A percentile compares a stretch with the other conserved stretches of the same genome.
Evolutionary conservation across 2,329 filamentous ascomycete species (phyloP).

Genomic region (Karstenula rhodostoma): DNA sequence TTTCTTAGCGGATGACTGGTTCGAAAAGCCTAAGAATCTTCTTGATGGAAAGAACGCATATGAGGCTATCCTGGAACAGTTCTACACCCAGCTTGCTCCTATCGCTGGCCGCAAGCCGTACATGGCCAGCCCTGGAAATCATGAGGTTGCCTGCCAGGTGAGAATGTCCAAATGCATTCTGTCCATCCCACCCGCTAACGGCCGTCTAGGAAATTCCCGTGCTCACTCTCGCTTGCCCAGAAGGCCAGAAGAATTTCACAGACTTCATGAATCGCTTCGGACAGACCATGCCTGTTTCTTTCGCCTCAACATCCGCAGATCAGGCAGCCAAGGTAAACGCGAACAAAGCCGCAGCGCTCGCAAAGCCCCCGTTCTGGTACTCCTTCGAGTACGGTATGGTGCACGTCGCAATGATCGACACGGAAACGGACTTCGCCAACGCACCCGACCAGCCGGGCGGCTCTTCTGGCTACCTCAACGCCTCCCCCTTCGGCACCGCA

Average conservation of each 20-base stretch:
- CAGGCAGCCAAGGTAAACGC: conserved; percentile 54
- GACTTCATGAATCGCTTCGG: conserved; percentile 64
- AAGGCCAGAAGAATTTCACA: conserved; percentile 65
- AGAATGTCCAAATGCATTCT: neutral
- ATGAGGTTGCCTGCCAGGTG: conserved; percentile 52
- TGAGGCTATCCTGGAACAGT: conserved; percentile 64
- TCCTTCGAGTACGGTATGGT: conserved; percentile 67
- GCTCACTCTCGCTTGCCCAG: conserved; percentile 53
- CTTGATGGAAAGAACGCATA: conserved; percentile 61
- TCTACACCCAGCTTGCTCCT: conserved; percentile 64
- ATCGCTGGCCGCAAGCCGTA: conserved; percentile 64
- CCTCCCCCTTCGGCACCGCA: conserved; percentile 59
- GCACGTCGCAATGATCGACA: conserved; percentile 64
- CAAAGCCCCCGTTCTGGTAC: conserved; percentile 66
- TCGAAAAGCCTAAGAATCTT: conserved; percentile 55
- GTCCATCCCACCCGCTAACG: neutral
- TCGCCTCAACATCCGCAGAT: conserved; percentile 58
- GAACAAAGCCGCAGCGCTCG: conserved; percentile 56
- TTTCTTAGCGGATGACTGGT: conserved; percentile 33
- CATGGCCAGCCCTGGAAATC: conserved; percentile 66
- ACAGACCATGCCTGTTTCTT: conserved; percentile 57
- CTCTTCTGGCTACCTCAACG: conserved; percentile 50
- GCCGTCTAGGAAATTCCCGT: conserved; percentile 47
- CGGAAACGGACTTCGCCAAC: conserved; percentile 63
- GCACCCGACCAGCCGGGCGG: conserved; percentile 58